Percentiles rank a stretch among this genome's conserved stretches.
phyloP scores from a whole-genome alignment of 73 alveolate species.

The Paramecium sonneborni region DNA sequence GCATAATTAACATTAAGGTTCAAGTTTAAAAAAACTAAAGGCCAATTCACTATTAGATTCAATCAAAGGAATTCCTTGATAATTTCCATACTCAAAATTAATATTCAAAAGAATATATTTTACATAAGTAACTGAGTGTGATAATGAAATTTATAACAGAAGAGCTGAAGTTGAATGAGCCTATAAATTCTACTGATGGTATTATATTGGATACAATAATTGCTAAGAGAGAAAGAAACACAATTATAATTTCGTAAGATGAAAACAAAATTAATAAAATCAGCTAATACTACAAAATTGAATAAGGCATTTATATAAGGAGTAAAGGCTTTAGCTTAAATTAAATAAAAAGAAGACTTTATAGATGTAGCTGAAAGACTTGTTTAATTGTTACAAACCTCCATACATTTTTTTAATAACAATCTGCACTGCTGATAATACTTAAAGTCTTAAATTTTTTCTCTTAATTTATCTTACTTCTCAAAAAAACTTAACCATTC shows the following conservation, averaged over 20 bases:
- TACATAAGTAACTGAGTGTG: conserved; percentile 4
- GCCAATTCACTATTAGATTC: not conserved
- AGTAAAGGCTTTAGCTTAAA: conserved; percentile 22
- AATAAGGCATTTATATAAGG: not conserved
- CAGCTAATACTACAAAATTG: conserved; percentile 2
- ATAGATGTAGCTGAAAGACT: conserved; percentile 49
- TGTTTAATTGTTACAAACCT: conserved; percentile 15
- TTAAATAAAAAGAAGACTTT: conserved; percentile 28
- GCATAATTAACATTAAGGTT: conserved; percentile 37
- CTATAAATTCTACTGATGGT: conserved; percentile 49
- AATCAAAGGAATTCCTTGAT: conserved; percentile 20
- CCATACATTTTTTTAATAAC: no score
- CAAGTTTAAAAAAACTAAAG: conserved; percentile 44
- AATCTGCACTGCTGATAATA: not conserved
- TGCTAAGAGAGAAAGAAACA: not conserved
- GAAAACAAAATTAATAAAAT: not conserved
- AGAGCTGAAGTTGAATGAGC: conserved; percentile 44
- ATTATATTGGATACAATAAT: not conserved
- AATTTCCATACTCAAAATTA: no score
- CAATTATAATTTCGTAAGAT: not conserved
- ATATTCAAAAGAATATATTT: conserved; percentile 16
- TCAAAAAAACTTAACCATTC: not conserved
- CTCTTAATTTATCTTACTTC: not conserved
- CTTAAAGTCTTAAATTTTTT: not conserved
- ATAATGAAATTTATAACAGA: conserved; percentile 12